Percentiles rank a stretch among this genome's conserved stretches.
Conservation (phyloP, 2,329 filamentous ascomycete species). For the Nannizzia gypsea region DNA sequence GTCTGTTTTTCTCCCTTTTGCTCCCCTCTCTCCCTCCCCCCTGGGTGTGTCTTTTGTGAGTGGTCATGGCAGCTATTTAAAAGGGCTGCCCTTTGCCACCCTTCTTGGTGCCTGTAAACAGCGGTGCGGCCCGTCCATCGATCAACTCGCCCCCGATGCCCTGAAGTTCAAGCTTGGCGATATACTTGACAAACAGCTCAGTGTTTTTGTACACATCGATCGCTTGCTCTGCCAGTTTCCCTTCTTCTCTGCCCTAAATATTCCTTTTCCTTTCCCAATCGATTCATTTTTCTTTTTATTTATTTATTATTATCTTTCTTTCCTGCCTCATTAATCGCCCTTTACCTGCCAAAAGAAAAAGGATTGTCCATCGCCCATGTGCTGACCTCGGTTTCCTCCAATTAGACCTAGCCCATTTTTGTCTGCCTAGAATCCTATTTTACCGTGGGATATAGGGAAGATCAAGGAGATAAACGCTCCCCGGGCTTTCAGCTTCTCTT, state of each 20-base stretch:
- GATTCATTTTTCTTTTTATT: background rate
- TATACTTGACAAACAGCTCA: background rate
- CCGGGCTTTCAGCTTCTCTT: background rate
- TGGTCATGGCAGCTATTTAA: conserved; percentile 1
- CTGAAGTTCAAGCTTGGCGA: background rate
- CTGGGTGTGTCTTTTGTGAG: background rate
- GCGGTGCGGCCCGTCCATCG: conserved; percentile 1
- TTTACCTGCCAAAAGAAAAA: background rate
- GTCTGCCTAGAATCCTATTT: background rate
- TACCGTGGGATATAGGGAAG: background rate
- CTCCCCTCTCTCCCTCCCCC: background rate
- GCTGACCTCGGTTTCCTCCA: background rate
- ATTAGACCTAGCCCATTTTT: background rate
- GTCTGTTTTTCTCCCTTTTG: background rate
- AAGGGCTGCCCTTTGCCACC: background rate
- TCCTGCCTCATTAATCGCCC: background rate
- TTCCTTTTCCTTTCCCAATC: background rate
- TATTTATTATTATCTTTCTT: background rate
- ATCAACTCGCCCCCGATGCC: background rate
- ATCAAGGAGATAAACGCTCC: background rate
- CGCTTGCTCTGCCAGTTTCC: background rate
- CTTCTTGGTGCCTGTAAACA: conserved; percentile 1
- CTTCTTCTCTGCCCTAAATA: background rate
- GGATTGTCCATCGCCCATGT: background rate
- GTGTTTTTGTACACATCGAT: background rate